Evolutionary conservation across 1,139 yeast genomes (phyloP).

Genomic region (Saccharomyces hybrid): DNA sequence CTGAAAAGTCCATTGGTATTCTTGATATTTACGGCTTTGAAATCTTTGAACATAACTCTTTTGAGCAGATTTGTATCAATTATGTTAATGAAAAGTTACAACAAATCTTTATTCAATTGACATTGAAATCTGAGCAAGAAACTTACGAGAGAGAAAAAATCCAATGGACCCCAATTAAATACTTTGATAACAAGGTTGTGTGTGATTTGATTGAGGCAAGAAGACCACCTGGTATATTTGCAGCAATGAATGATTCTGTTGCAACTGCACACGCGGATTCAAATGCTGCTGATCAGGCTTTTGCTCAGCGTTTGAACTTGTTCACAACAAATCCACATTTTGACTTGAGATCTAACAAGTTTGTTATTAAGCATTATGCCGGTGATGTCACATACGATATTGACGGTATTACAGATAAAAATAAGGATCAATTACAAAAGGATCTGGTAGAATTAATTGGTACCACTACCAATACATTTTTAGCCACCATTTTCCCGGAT

Average conservation of each 20-base stretch:
- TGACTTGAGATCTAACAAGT: slow-evolving; percentile 81
- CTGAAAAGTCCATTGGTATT: slow-evolving; percentile 78
- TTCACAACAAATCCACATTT: slow-evolving; percentile 80
- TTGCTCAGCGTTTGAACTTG: slow-evolving; percentile 84
- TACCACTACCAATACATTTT: slow-evolving; percentile 62
- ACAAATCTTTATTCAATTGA: slow-evolving; percentile 91
- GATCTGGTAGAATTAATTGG: slow-evolving; percentile 75
- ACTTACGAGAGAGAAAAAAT: slow-evolving; percentile 94
- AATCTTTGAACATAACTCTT: slow-evolving; percentile 91
- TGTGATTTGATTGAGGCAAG: slow-evolving; percentile 93
- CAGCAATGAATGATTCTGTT: slow-evolving; percentile 93
- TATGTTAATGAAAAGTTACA: slow-evolving; percentile 96
- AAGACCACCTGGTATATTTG: slow-evolving; percentile 95
- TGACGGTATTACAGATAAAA: slow-evolving; percentile 89
- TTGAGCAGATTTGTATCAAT: slow-evolving; percentile 94
- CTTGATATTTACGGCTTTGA: slow-evolving; percentile 98
- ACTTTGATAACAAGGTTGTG: slow-evolving; percentile 92
- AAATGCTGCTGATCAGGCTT: slow-evolving; percentile 92
- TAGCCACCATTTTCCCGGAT: slow-evolving; percentile 68
- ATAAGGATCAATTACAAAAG: slow-evolving; percentile 87
- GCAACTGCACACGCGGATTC: slow-evolving; percentile 99
- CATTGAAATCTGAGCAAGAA: slow-evolving; percentile 94
- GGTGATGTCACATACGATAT: slow-evolving; percentile 96
- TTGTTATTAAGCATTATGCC: slow-evolving; percentile 91
- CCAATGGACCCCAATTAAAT: slow-evolving; percentile 96